Evolutionary conservation across 495 filamentous ascomycete genomes (phyloP), one percentile per base, ranked within the genome.

Genomic region (Penicillium maclennaniae): DNA sequence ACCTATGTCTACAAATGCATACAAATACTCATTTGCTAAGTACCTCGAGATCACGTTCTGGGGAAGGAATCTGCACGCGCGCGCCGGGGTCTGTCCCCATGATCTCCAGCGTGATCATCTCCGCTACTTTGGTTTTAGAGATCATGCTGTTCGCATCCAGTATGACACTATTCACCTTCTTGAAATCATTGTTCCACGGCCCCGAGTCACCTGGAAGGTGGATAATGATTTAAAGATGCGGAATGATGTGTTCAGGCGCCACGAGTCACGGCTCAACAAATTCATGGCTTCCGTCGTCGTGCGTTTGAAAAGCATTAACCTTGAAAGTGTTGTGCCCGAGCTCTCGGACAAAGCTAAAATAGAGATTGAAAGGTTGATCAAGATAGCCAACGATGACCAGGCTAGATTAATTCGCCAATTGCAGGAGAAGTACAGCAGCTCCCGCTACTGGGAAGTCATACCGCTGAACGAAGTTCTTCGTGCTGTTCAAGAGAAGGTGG

Each of bases 21-120:
- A 92, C 91, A 97, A 95, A 68, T 99, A 99, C 67, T 97, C 95
- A 0, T 95, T 99, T 62, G 92, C 86, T 4, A 99, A 99, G 69
- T 99, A 97, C 60, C 78, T 99, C 23, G 95, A 99, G 69, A 75
- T 99, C 15, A 93, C 89, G 3, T 97, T 97, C 62, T 97, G 91
- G 92, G 93, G 89, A 65, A 86, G 80, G 48, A 86, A 90, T 45
- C 69, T 97, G 38, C 88, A 84, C 63, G 79, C 91, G 25, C 82
- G 89, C 45, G 86, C 84, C 15, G 86, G 87, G 9, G 80, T 88
- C n/a, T 99, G 95, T 61, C 86, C 87, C 4, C 95, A 99, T 62
- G 92, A 97, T 64, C 81, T 97, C 51, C 89, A 96, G 68, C 84
- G 87, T 40, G 87, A 97, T 66, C 91, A 97, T 61, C 78, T 97